Evolutionary conservation across 495 filamentous ascomycete genomes (phyloP), one percentile per base, ranked within the genome.

Genomic region (Aspergillus ellipticus): DNA sequence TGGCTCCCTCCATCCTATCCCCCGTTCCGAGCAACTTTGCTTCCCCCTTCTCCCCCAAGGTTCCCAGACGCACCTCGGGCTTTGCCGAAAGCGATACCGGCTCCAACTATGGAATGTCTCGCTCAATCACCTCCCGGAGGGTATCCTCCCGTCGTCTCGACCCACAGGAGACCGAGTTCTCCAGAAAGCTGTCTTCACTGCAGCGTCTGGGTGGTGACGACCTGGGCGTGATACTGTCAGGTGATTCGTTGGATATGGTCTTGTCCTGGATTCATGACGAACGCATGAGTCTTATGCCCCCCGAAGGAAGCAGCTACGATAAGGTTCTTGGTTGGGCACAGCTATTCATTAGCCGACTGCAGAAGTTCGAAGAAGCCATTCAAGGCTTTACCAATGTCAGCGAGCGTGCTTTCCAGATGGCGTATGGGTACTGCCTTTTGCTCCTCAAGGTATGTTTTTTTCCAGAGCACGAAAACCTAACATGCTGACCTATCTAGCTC

Each of bases 291-390:
- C 59, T 69, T 21, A 53, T 74, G 13, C 72, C 72, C 0, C 64
- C 72, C 0, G 72, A 74, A 48, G 72, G 72, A 49, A 73, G 72
- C 55, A 68, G 61, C 55, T 73, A 73, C 54, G 72, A 74, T 49
- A 73, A 73, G 45, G 70, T 74, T n/a, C 58, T 74, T 7, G 59
- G 64, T 6, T 73, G 72, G 70, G 70, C 72, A 1, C 50, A 51
- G 21, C 51, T 64, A 3, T 64, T 64, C 19, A 48, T 64, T 2
- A 57, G 60, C 7, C 39, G 61, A 26, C 51, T 75, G 17, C 65
- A 73, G 42, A 66, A 62, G 11, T 75, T 75, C 45, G 72, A 75
- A 41, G 22, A 50, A 0, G 64, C 59, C 22, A 70, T 75, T 39
- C 61, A 64, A 20, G 53, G 67, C 10, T 75, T 75, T 43, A 69